These are phyloP conservation scores for Saccharomyces jurei DNA, from an alignment of 805 yeast genomes.

Conservation along the genomic window DNA sequence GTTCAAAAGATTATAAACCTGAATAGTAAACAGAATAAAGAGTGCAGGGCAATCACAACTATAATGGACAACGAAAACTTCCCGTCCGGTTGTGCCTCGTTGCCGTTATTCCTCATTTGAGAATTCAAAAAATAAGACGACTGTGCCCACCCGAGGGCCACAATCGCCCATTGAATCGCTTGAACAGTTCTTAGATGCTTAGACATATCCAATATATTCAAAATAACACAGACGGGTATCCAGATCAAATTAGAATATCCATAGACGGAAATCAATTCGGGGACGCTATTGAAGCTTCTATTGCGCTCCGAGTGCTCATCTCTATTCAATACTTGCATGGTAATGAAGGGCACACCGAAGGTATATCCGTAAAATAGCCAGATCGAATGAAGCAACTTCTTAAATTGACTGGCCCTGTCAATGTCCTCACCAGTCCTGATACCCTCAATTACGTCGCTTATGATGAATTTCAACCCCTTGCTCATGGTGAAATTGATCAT, in stretches of 20 bases:
- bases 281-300: slow-evolving; percentile 24
- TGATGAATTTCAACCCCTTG: slow-evolving; percentile 58
- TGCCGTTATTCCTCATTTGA: background rate
- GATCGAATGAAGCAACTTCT: slow-evolving; percentile 58
- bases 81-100: background rate
- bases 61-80: slow-evolving; percentile 6
- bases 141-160: slow-evolving; percentile 6
- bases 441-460: slow-evolving; percentile 42
- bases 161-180: slow-evolving; percentile 4
- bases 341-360: slow-evolving; percentile 48
- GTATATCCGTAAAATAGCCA: slow-evolving; percentile 72
- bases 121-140: slow-evolving; percentile 4
- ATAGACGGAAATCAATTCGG: slow-evolving; percentile 62
- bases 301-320: slow-evolving; percentile 25
- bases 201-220: slow-evolving; percentile 8
- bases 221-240: slow-evolving; percentile 64
- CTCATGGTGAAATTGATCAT: slow-evolving; percentile 67
- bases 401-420: slow-evolving; percentile 52
- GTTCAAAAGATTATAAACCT: slow-evolving; percentile 14
- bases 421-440: slow-evolving; percentile 30
- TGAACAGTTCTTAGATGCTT: background rate
- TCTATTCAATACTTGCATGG: slow-evolving; percentile 42
- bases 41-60: slow-evolving; percentile 10
- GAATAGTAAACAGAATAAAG: slow-evolving; percentile 14
- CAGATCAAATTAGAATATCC: slow-evolving; percentile 81